Conservation (phyloP, 192 early-diverging fungal genomes). For the Rhizoclosmatium globosum region DNA sequence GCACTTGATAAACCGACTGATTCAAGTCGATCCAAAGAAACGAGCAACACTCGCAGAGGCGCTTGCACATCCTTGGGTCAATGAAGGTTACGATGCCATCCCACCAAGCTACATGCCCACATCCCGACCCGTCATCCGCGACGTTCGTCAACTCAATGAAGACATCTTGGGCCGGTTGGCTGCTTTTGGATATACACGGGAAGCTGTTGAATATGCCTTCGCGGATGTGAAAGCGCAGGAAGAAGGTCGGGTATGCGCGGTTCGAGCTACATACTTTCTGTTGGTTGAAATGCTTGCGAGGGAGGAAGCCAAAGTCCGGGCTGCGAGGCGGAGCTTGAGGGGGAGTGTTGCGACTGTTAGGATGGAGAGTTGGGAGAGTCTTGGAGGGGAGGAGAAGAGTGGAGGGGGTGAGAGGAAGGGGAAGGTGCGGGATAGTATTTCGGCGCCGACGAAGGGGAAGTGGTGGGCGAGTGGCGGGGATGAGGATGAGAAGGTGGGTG, state of each 20-base stretch:
- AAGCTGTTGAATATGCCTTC: slow-evolving; percentile 55
- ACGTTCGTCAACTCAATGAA: slow-evolving; percentile 23
- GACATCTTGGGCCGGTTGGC: slow-evolving; percentile 55
- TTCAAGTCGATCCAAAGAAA: slow-evolving; percentile 74
- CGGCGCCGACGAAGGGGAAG: background rate
- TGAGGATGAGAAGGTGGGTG: background rate
- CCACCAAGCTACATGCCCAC: slow-evolving; percentile 72
- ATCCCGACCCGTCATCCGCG: slow-evolving; percentile 39
- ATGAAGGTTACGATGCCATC: slow-evolving; percentile 72
- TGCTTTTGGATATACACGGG: slow-evolving; percentile 56
- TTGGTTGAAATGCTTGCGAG: slow-evolving; percentile 60
- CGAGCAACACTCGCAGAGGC: slow-evolving; percentile 77
- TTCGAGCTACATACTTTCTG: slow-evolving; percentile 61
- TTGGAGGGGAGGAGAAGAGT: background rate
- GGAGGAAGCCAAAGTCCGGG: slow-evolving; percentile 39
- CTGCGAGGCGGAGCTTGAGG: background rate
- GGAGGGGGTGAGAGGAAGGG: background rate
- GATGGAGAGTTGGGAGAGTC: background rate
- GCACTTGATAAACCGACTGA: slow-evolving; percentile 72
- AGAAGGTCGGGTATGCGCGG: slow-evolving; percentile 23
- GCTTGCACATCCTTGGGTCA: slow-evolving; percentile 78
- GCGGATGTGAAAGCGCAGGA: background rate
- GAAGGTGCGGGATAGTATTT: background rate
- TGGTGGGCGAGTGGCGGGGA: background rate
- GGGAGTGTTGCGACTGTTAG: background rate